A percentile compares a stretch with the other conserved stretches of the same genome.
Conservation (phyloP, 2,329 filamentous ascomycete species). For the Colletotrichum endophyticum region DNA sequence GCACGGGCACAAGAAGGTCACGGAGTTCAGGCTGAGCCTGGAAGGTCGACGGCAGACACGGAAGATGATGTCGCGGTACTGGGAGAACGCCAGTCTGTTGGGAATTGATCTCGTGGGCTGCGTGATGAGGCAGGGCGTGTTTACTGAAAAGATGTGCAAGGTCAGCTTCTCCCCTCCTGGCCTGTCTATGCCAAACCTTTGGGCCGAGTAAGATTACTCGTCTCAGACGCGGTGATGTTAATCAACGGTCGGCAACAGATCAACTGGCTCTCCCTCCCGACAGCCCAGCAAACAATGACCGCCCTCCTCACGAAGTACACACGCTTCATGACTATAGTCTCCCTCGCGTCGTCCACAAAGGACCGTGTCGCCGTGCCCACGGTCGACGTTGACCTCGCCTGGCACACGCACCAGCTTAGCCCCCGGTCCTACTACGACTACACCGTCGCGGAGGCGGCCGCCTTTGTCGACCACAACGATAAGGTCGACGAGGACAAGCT, state of each 20-base stretch:
- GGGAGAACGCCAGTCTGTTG: slow-evolving; percentile 42
- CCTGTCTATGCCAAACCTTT: not conserved
- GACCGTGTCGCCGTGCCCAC: slow-evolving; percentile 64
- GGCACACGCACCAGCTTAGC: slow-evolving; percentile 77
- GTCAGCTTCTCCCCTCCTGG: not conserved
- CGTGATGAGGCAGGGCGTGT: slow-evolving; percentile 45
- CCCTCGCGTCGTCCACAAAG: slow-evolving; percentile 33
- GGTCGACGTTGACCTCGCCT: slow-evolving; percentile 71
- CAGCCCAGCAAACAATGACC: slow-evolving; percentile 61
- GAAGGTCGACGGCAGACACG: slow-evolving; percentile 35
- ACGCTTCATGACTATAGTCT: slow-evolving; percentile 64
- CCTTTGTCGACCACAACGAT: slow-evolving; percentile 81
- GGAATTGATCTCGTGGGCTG: slow-evolving; percentile 43
- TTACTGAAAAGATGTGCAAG: slow-evolving; percentile 35
- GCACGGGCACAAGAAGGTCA: not conserved
- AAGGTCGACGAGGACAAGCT: slow-evolving; percentile 75
- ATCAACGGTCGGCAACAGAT: slow-evolving; percentile 39
- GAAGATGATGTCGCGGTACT: slow-evolving; percentile 46
- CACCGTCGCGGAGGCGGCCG: slow-evolving; percentile 47
- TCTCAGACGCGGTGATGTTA: rapidly evolving
- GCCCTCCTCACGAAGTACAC: slow-evolving; percentile 65
- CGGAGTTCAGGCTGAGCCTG: slow-evolving; percentile 7
- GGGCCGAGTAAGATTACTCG: not conserved
- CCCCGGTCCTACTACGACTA: slow-evolving; percentile 64
- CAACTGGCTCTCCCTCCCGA: slow-evolving; percentile 74